Evolutionary conservation across 768 basidiomycete genomes (phyloP).

Genomic region (Boletus eberwhitei): DNA sequence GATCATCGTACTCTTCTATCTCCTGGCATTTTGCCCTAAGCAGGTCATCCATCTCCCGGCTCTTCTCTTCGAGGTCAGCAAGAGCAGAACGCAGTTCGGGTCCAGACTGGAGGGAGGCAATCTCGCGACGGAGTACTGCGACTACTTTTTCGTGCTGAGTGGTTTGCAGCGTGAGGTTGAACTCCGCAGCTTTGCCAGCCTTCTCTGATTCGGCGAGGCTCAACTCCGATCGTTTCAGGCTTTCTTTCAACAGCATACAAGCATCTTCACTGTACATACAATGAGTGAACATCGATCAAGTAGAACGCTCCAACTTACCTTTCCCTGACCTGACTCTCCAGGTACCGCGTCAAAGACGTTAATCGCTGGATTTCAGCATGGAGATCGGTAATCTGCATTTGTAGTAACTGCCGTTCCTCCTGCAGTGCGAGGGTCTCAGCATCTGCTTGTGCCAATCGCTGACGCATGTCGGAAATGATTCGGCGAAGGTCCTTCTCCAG

Average conservation of each 20-base stretch:
- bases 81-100: constrained; percentile 56
- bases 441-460: constrained; percentile 42
- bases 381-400: constrained; percentile 54
- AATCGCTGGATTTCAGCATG: constrained; percentile 65
- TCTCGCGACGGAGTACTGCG: constrained; percentile 53
- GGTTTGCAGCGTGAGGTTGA: constrained; percentile 59
- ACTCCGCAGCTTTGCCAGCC: constrained; percentile 56
- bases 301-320: constrained; percentile 39
- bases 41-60: constrained; percentile 73
- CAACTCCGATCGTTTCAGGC: constrained; percentile 38
- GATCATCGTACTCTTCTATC: constrained; percentile 84
- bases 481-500: constrained; percentile 34
- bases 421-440: constrained; percentile 36
- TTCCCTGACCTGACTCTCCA: constrained; percentile 64
- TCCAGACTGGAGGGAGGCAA: constrained; percentile 48
- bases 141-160: constrained; percentile 68
- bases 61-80: constrained; percentile 62
- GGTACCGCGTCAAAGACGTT: constrained; percentile 55
- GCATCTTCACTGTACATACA: constrained; percentile 44
- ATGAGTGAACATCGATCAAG: constrained; percentile 1
- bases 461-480: constrained; percentile 35
- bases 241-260: constrained; percentile 38
- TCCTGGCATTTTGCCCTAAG: constrained; percentile 66
- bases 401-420: constrained; percentile 50
- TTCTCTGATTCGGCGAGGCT: constrained; percentile 55